Percentiles rank a stretch among this genome's conserved stretches.
These are phyloP conservation scores for Scytalidium sp. DNA, from an alignment of 2,329 filamentous ascomycete genomes.

Conservation along the genomic window DNA sequence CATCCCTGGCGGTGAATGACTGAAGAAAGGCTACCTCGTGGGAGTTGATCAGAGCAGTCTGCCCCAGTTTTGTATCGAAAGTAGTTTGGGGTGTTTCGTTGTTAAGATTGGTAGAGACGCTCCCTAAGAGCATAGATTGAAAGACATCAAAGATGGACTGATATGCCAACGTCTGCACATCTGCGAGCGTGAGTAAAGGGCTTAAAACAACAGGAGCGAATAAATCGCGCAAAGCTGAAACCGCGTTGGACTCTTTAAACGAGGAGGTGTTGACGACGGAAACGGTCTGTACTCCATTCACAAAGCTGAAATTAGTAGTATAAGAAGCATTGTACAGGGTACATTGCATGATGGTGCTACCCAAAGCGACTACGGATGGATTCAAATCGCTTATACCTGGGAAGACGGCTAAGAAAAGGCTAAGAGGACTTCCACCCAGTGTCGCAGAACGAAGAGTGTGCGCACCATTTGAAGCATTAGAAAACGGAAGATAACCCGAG, in stretches of 20 bases:
- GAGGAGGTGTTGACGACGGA: background rate
- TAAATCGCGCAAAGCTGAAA: background rate
- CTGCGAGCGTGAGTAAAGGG: background rate
- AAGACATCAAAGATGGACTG: background rate
- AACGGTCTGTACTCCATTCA: background rate
- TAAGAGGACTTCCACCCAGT: background rate
- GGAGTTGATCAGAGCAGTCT: too few relatives aligned
- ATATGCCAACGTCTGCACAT: constrained; percentile 1
- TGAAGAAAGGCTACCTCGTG: too few relatives aligned
- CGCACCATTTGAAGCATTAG: background rate
- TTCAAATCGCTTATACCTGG: background rate
- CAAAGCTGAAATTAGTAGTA: background rate
- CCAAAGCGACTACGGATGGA: too few relatives aligned
- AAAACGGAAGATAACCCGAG: background rate
- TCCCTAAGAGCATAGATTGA: background rate
- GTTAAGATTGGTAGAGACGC: background rate
- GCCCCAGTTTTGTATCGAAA: too few relatives aligned
- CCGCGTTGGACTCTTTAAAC: background rate
- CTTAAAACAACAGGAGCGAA: background rate
- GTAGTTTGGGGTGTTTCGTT: background rate
- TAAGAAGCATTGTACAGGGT: background rate
- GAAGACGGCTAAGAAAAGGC: background rate
- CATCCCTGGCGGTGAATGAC: too few relatives aligned
- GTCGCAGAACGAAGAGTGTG: background rate
- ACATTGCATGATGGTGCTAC: background rate